A percentile compares a stretch with the other conserved stretches of the same genome.
phyloP scores from a whole-genome alignment of 2,329 filamentous ascomycete species.

The Botrytis byssoidea region DNA sequence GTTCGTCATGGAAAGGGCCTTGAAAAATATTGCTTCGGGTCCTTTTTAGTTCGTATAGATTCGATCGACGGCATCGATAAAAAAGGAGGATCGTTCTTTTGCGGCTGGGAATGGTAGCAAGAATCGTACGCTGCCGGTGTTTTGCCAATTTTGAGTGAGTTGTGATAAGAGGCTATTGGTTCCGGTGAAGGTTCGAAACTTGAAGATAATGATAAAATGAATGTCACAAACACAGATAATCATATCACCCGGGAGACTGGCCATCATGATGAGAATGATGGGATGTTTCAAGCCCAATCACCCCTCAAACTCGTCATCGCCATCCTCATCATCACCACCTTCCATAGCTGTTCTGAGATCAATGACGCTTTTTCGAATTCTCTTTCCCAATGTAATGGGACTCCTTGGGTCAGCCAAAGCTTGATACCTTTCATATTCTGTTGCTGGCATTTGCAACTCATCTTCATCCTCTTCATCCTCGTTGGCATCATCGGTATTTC shows the following conservation, averaged over 20 bases:
- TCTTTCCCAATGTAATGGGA: slow-evolving; percentile 31
- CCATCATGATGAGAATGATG: background rate
- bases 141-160: background rate
- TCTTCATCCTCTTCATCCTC: slow-evolving; percentile 27
- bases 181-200: background rate
- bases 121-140: background rate
- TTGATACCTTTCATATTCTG: slow-evolving; percentile 37
- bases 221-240: background rate
- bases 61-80: background rate
- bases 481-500: slow-evolving; percentile 25
- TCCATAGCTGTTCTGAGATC: slow-evolving; percentile 20
- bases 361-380: slow-evolving; percentile 27
- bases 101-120: background rate
- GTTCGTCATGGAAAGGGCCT: background rate
- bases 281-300: background rate
- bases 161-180: background rate
- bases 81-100: background rate
- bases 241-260: background rate
- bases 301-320: slow-evolving; percentile 21
- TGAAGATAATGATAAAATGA: background rate
- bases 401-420: slow-evolving; percentile 32
- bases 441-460: slow-evolving; percentile 26
- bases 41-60: background rate
- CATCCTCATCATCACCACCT: slow-evolving; percentile 20
- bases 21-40: background rate